Percentiles rank a stretch among this genome's conserved stretches.
Evolutionary conservation across 2,329 filamentous ascomycete genomes (phyloP).

Genomic region (Lachnellula cervina): DNA sequence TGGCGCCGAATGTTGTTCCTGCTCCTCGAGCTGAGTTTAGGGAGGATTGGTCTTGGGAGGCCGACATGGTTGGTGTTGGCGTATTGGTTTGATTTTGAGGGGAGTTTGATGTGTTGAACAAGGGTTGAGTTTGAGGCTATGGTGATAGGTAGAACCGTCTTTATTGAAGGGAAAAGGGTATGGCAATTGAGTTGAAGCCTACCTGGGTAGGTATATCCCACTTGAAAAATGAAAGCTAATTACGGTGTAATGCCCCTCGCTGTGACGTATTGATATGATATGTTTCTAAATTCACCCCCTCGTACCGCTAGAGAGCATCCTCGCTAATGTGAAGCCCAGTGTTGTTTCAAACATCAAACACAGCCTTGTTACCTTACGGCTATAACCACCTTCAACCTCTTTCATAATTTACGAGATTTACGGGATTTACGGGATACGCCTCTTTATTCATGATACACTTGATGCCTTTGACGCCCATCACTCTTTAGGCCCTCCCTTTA

Average conservation of each 20-base stretch:
- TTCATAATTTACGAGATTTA: neutral
- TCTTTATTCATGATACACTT: neutral
- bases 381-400: neutral
- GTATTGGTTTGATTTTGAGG: neutral
- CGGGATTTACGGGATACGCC: neutral
- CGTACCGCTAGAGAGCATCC: conserved; percentile 1
- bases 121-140: neutral
- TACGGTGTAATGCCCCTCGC: neutral
- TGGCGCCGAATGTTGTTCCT: conserved; percentile 25
- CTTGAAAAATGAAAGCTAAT: too few species aligned
- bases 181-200: neutral
- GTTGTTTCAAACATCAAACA: neutral
- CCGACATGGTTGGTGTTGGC: conserved; percentile 20
- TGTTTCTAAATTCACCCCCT: conserved; percentile 1
- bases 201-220: neutral
- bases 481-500: too few species aligned
- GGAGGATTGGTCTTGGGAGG: conserved; percentile 27
- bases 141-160: neutral
- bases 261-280: conserved; percentile 9
- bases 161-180: neutral
- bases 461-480: too few species aligned
- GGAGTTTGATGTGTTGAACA: neutral
- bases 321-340: neutral
- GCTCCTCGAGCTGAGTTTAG: conserved; percentile 23
- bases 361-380: neutral